Base-by-base conservation (phyloP, 2,329 filamentous ascomycete genomes). In the Aspergillus caelatus region DNA sequence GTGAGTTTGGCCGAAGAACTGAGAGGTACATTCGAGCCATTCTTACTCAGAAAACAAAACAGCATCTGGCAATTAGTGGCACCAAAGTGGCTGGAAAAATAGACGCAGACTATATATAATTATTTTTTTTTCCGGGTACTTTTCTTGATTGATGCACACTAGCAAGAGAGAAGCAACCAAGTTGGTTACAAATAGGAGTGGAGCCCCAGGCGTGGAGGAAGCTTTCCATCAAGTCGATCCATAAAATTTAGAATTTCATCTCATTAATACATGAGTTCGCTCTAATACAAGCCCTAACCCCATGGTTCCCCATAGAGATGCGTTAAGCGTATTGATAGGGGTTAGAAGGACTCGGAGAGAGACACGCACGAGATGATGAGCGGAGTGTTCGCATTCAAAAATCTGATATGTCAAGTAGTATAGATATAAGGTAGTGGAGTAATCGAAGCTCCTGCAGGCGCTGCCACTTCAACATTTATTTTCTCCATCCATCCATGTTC, bases 351-450 rank as follows among this genome's bases (percentile, higher is more conserved):
- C 26, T 26, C 26, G 26, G 12, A 23, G 7, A 36, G 19, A 26
- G 36, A 14, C 21, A 26, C 4, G n/a, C 52, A 55, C 52, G 52
- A 55, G 52, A 36, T 39, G 28, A 36, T 19, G 14, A 19, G 32
- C 36, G n/a, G 32, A n/a, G 52, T 16, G 32, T 26, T 23, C 21
- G 8, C 12, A 39, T 55, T 19, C 32, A 36, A 55, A 19, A 23
- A 55, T 55, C n/a, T 39, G 52, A 55, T 41, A 55, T 55, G 28
- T 39, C 52, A 55, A 36, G 21, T 36, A 36, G 21, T 12, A 26
- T 23, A 23, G 19, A 55, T 39, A 55, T 55, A 39, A 55, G 21
- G 52, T 55, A 36, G 32, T 55, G 52, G 52, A 55, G 32, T 26
- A 36, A 21, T 39, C 19, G n/a, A 23, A 23, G 9, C 21, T 55